These are phyloP conservation scores for Schizochytrium sp. DNA, from an alignment of 108 stramenopile genomes.

Conservation along the genomic window DNA sequence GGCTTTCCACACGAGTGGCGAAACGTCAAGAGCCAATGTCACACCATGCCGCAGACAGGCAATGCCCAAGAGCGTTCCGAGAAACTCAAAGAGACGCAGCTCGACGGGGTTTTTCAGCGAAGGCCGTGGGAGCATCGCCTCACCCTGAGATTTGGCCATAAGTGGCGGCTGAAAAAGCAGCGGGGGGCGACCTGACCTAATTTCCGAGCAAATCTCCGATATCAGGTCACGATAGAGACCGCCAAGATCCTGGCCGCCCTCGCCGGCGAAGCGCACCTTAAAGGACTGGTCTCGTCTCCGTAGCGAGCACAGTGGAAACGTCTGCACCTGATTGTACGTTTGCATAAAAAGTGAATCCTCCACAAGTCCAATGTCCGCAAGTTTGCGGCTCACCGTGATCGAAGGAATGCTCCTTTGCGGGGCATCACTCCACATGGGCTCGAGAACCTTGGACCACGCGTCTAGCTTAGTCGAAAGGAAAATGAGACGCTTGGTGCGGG, in stretches of 20 bases:
- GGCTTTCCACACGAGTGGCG: neutral
- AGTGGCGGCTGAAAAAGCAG: neutral
- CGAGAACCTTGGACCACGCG: neutral
- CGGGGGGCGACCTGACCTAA: neutral
- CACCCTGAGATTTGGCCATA: neutral
- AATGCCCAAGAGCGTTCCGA: neutral
- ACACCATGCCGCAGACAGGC: neutral
- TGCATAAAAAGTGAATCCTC: conserved; percentile 12
- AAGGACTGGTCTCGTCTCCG: neutral
- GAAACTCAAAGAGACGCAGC: conserved; percentile 10
- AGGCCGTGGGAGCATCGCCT: neutral
- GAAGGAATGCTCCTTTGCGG: neutral
- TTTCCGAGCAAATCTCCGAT: neutral
- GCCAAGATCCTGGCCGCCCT: neutral
- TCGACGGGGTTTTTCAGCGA: neutral
- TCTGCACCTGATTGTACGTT: neutral
- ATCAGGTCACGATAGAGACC: neutral
- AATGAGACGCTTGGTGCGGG: neutral
- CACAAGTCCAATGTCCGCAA: neutral
- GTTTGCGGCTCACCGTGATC: neutral
- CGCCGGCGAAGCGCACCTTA: neutral
- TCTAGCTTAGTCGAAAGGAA: neutral
- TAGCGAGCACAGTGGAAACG: neutral
- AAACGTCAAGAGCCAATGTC: neutral
- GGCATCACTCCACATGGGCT: neutral